Evolutionary conservation across 495 filamentous ascomycete species (phyloP).

Genomic region (Penicillium pulvis): DNA sequence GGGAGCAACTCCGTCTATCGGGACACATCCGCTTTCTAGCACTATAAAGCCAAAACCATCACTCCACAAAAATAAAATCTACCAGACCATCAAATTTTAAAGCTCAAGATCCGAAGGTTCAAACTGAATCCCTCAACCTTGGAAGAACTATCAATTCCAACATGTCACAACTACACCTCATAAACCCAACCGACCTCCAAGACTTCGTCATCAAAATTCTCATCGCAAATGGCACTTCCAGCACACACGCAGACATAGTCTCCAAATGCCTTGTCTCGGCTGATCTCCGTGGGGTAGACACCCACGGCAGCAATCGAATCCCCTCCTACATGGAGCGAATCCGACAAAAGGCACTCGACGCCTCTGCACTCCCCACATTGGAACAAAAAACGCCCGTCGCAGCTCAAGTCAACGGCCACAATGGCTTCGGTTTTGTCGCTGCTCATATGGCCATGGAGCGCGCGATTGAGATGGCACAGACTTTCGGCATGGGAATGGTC

Average conservation of each 20-base stretch:
- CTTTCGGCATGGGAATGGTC: conserved; percentile 72
- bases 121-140: background rate
- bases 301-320: conserved; percentile 75
- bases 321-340: conserved; percentile 75
- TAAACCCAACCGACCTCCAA: conserved; percentile 27
- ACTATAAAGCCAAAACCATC: background rate
- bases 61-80: background rate
- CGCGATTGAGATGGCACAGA: conserved; percentile 64
- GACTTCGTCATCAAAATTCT: conserved; percentile 53
- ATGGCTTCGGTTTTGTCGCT: conserved; percentile 74
- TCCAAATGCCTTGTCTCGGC: conserved; percentile 66
- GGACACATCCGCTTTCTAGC: background rate
- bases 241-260: conserved; percentile 57
- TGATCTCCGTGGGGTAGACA: conserved; percentile 77
- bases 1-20: background rate
- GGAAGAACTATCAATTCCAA: conserved; percentile 2
- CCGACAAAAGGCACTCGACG: conserved; percentile 63
- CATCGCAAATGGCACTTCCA: conserved; percentile 57
- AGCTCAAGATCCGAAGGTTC: too few species aligned
- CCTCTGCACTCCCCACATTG: conserved; percentile 57
- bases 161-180: conserved; percentile 28
- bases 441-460: conserved; percentile 62
- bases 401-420: conserved; percentile 65
- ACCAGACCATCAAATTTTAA: background rate
- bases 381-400: conserved; percentile 66